Base-by-base conservation (phyloP, 371 early-diverging fungal species). In the Umbelopsis sp. region DNA sequence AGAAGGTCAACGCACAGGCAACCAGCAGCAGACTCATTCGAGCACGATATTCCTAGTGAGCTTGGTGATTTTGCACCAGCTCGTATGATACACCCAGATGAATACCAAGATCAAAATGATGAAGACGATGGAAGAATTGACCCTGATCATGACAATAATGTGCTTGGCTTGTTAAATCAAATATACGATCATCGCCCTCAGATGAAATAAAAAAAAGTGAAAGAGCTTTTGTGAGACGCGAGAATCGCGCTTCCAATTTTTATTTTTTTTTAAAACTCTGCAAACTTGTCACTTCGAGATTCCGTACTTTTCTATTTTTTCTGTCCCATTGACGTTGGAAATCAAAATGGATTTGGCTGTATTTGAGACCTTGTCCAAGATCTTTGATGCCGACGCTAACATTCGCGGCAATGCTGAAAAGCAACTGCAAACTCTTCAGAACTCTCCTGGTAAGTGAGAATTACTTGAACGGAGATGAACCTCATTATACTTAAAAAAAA, bases 331-430 rank as follows among this genome's bases (percentile, higher is more conserved):
- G 41, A 41, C 57, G 20, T 48, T 48, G 20, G 32, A 35, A 35
- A 29, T 57, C 35, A 67, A 52, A 35, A 93, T 92, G 92, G 92
- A 93, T 75, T 88, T 86, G 74, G 82, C 85, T 38, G 87, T 91
- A 41, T 92, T 87, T 69, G 90, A 90, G 71, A 87, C 87, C 8
- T 81, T 95, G 57, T 81, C 90, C 71, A 78, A 84, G 52, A 89
- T 89, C 4, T 82, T 93, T 63, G 84, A 91, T 57, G 80, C 87
- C 12, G 92, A 94, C 67, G 78, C 86, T 12, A 79, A 85, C 65
- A 80, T 84, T 65, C 91, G 94, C 44, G 80, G 80, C 62, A 76
- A 85, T 62, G 93, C 92, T 35, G 96, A 95, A 76, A 76, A 81
- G 57, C 78, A 79, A 48, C 80, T 94, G 50, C 88, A 89, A 75